Evolutionary conservation across 257 asterid species (phyloP).

Genomic region (Gardenia jasminoides): DNA sequence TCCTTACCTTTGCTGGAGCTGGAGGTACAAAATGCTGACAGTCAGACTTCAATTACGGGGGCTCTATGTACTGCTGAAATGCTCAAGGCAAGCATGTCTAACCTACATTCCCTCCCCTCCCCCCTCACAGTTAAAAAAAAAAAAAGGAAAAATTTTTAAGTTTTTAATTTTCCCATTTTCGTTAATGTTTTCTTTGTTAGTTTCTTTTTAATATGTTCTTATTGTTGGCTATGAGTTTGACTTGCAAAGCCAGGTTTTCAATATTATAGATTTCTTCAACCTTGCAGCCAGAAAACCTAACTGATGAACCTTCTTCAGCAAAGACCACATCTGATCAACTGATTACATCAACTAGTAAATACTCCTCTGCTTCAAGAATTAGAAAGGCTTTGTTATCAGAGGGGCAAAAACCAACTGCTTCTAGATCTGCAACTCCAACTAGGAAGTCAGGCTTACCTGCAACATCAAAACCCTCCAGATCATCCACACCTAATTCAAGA

Average conservation of each 20-base stretch:
- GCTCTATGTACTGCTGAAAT: conserved; percentile 17
- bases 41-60: conserved; percentile 20
- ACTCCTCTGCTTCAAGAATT: conserved; percentile 26
- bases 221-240: neutral
- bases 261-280: conserved; percentile 16
- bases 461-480: conserved; percentile 42
- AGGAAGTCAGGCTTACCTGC: conserved; percentile 42
- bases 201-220: neutral
- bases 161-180: no score
- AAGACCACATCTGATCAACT: conserved; percentile 22
- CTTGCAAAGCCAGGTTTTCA: neutral
- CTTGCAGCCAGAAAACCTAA: conserved; percentile 42
- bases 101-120: neutral
- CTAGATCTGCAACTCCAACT: conserved; percentile 56
- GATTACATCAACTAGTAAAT: conserved; percentile 17
- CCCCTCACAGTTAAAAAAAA: no score
- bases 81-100: conserved; percentile 38
- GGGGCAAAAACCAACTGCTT: conserved; percentile 35
- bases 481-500: conserved; percentile 60
- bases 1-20: conserved; percentile 35
- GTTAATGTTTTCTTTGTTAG: no score
- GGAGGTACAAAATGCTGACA: conserved; percentile 21
- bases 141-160: no score
- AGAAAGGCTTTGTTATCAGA: conserved; percentile 46
- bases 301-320: conserved; percentile 25